These are phyloP conservation scores for Dactylellina drechsleri DNA, from an alignment of 2,329 filamentous ascomycete genomes.

Conservation along the genomic window DNA sequence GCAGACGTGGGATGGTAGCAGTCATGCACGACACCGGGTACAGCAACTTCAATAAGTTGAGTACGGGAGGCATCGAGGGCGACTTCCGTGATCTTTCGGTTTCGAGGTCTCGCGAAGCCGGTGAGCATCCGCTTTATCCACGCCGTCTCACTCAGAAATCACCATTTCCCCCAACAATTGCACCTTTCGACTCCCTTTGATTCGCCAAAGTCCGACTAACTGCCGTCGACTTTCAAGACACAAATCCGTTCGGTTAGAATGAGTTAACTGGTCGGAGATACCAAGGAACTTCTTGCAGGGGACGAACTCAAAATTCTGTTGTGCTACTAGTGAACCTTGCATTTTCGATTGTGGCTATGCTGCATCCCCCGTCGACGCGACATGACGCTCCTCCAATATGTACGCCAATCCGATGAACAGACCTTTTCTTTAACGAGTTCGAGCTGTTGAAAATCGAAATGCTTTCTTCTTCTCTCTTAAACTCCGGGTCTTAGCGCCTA, in stretches of 20 bases:
- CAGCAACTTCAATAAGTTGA: not conserved
- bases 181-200: too few relatives aligned
- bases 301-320: constrained; percentile 15
- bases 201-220: not conserved
- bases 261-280: constrained; percentile 7
- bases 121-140: constrained; percentile 14
- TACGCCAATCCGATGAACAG: too few relatives aligned
- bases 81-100: constrained; percentile 5
- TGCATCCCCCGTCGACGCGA: constrained; percentile 43
- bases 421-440: too few relatives aligned
- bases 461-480: constrained; percentile 36
- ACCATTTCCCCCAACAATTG: too few relatives aligned
- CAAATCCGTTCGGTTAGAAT: constrained; percentile 3
- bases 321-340: constrained; percentile 20
- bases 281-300: constrained; percentile 4
- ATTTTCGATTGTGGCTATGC: constrained; percentile 49
- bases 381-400: constrained; percentile 9
- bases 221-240: constrained; percentile 4
- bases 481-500: constrained; percentile 39
- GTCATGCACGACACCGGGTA: not conserved
- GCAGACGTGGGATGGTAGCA: too few relatives aligned
- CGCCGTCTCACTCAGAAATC: too few relatives aligned
- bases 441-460: not conserved
- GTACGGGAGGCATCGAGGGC: not conserved
- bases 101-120: not conserved